These are phyloP conservation scores for Aspergillus sojae DNA, from an alignment of 2,329 filamentous ascomycete species.

Conservation along the genomic window DNA sequence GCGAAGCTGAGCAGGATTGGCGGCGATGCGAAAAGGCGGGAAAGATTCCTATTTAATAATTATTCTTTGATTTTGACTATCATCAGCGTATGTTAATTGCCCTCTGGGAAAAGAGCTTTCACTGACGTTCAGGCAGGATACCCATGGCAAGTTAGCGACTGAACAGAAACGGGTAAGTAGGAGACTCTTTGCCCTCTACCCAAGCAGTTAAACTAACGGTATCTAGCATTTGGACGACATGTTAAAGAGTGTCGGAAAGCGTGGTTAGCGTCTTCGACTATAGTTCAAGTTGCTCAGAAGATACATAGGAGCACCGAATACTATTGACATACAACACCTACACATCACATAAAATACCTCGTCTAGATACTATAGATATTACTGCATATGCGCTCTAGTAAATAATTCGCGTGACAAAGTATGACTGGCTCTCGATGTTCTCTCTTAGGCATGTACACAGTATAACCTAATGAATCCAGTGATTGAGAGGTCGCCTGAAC, in stretches of 20 bases:
- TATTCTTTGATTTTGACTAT: conserved; percentile 94
- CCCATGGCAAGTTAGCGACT: conserved; percentile 53
- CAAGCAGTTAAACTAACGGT: conserved; percentile 16
- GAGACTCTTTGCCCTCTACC: neutral
- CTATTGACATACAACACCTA: neutral
- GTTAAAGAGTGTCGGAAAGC: conserved; percentile 39
- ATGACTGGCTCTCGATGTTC: neutral
- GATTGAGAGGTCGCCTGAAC: neutral
- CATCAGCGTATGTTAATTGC: conserved; percentile 62
- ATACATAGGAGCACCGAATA: neutral
- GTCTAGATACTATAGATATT: neutral
- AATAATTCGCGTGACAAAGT: neutral
- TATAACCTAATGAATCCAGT: neutral
- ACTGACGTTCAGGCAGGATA: conserved; percentile 38
- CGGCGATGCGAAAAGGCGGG: conserved; percentile 74
- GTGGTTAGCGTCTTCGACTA: conserved; percentile 17
- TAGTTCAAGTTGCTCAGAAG: neutral
- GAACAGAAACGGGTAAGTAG: conserved; percentile 66
- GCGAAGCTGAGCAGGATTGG: conserved; percentile 76
- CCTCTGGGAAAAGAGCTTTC: neutral
- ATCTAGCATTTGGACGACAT: conserved; percentile 44
- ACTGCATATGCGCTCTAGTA: neutral
- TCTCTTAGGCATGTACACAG: neutral
- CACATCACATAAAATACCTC: neutral
- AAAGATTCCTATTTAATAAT: conserved; percentile 92